Evolutionary conservation across 345 rosid genomes (phyloP), one percentile per base, ranked within the genome.

Genomic region (Microthlaspi erraticum): DNA sequence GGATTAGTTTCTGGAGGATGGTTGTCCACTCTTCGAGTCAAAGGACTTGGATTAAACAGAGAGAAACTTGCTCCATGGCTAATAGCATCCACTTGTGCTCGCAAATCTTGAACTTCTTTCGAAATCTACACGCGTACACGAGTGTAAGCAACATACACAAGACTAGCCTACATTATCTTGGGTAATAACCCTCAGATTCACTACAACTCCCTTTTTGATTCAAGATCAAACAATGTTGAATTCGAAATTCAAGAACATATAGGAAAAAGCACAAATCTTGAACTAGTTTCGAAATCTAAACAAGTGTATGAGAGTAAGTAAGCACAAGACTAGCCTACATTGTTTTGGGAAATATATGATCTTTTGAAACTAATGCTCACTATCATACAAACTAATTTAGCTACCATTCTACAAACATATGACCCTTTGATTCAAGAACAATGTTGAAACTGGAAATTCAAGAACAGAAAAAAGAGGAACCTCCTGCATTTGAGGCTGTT

Each of bases 401-500:
- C 67, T 10, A 44, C 42, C 11, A 17, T 48, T 48, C 57, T 51
- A 26, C 56, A n/a, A 38, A 52, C 56, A n/a, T 58, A 52, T 3
- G 51, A 39, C 5, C 6, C 10, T 38, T 26, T 10, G 52, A 17
- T 41, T 53, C 31, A 41, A 16, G 13, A 29, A 31, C 42, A 36
- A 45, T 56, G 20, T 6, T 18, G 9, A 53, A 23, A 51, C 2
- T 19, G 44, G 7, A 48, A 49, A 38, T 0, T 49, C 12, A 39
- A 33, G 26, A 34, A 34, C 42, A 60, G n/a, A 7, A 6, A 39
- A 9, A 23, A 26, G 13, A 29, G 2, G 42, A 56, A 93, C 98
- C 97, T 93, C 92, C 13, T 83, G 92, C 80, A 88, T 91, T 78
- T 93, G 94, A 75, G 98, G 79, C 76, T 91, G 94, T 66, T 91